Conservation (phyloP, 176 grass and related monocot genomes). For the Carex myosuroides region DNA sequence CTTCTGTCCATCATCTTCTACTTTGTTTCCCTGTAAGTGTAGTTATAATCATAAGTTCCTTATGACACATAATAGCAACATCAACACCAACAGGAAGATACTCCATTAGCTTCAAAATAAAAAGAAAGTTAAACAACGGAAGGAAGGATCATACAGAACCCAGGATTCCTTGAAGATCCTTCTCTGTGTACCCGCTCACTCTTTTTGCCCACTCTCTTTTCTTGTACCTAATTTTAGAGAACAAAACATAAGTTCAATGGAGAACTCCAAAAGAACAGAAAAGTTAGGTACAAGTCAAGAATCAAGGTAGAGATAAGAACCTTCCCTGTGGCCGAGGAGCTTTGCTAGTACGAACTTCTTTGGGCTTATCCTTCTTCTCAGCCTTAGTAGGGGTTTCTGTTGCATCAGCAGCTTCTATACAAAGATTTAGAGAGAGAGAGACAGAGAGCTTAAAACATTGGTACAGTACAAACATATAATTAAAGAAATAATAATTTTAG, state of each 20-base stretch:
- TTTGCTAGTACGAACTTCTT: conserved; percentile 43
- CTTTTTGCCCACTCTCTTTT: conserved; percentile 90
- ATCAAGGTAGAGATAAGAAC: conserved; percentile 25
- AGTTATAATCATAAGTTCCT: neutral
- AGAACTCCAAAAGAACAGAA: neutral
- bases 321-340: conserved; percentile 83
- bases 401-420: conserved; percentile 36
- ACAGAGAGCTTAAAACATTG: neutral
- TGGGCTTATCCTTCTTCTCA: conserved; percentile 41
- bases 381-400: conserved; percentile 33
- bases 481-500: neutral
- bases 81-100: neutral
- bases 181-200: conserved; percentile 63
- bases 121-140: neutral
- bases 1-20: conserved; percentile 31
- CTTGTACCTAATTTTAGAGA: conserved; percentile 57
- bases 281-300: neutral
- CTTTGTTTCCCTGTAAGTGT: conserved; percentile 60
- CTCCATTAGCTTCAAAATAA: neutral
- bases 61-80: neutral
- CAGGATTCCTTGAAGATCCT: conserved; percentile 97
- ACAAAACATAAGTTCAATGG: neutral
- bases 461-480: neutral
- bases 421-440: neutral
- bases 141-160: conserved; percentile 33